These are phyloP conservation scores for Ganoderma sinense DNA, from an alignment of 1,284 basidiomycete genomes.

Conservation along the genomic window DNA sequence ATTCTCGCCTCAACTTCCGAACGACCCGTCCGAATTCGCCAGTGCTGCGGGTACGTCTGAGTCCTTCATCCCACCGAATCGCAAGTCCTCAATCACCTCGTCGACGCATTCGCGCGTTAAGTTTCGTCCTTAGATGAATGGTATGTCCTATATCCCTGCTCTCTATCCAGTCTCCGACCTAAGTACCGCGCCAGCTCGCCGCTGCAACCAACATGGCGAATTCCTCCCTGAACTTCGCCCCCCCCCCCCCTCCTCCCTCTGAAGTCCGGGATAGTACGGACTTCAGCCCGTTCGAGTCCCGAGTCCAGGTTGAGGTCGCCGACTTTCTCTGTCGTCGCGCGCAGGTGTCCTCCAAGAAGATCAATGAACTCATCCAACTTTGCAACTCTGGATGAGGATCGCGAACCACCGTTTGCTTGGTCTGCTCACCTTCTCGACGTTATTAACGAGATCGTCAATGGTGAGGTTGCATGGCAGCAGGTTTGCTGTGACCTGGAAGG, in stretches of 20 bases:
- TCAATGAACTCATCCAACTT: not conserved
- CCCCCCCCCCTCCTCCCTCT: not conserved
- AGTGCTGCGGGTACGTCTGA: no score
- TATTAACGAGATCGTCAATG: not conserved
- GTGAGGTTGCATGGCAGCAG: not conserved
- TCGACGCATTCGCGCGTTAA: not conserved
- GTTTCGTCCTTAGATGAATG: not conserved
- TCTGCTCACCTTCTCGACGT: not conserved
- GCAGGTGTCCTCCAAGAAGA: not conserved
- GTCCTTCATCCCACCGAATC: no score
- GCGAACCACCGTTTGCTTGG: not conserved
- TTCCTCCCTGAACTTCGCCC: not conserved
- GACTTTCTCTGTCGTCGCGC: not conserved
- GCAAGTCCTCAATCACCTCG: no score
- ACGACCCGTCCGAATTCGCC: no score
- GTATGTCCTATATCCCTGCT: not conserved
- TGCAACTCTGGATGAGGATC: not conserved
- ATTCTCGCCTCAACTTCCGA: no score
- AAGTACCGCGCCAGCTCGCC: not conserved
- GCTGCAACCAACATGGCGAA: not conserved
- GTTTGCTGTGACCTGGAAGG: not conserved
- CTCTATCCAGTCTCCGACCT: no score
- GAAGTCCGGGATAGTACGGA: not conserved
- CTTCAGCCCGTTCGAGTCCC: not conserved
- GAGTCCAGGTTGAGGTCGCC: not conserved